Percentiles rank a stretch among this genome's conserved stretches.
Evolutionary conservation across 192 early-diverging fungal species (phyloP).

Genomic region (Chytriomyces sp.): DNA sequence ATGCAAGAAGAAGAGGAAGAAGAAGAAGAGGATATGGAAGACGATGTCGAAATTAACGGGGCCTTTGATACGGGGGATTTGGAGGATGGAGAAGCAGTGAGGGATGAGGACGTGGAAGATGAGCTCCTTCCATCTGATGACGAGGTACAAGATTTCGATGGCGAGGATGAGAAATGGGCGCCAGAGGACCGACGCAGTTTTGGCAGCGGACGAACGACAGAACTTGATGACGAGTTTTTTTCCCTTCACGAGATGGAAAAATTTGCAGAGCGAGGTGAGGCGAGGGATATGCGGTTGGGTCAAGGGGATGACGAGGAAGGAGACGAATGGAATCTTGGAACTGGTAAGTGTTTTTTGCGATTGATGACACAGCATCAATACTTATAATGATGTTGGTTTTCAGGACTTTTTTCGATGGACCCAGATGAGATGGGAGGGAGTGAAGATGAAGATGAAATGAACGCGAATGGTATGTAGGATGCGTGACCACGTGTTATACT

Average conservation of each 20-base stretch:
- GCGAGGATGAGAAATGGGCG: slow-evolving; percentile 35
- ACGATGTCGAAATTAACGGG: slow-evolving; percentile 23
- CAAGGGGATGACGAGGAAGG: slow-evolving; percentile 62
- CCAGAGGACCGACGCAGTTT: slow-evolving; percentile 46
- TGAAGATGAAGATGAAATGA: slow-evolving; percentile 62
- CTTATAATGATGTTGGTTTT: neutral
- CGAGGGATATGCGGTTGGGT: slow-evolving; percentile 61
- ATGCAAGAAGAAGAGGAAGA: slow-evolving; percentile 39
- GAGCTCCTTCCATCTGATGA: slow-evolving; percentile 50
- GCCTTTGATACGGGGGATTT: slow-evolving; percentile 39
- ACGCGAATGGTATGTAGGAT: slow-evolving; percentile 42
- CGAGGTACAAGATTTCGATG: slow-evolving; percentile 34
- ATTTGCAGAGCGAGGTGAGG: slow-evolving; percentile 82
- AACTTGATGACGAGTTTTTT: slow-evolving; percentile 94
- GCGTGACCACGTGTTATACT: neutral
- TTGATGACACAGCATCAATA: neutral
- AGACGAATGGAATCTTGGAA: slow-evolving; percentile 37
- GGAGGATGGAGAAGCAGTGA: slow-evolving; percentile 45
- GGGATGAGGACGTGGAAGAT: slow-evolving; percentile 46
- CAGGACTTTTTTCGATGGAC: slow-evolving; percentile 31
- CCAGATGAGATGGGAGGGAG: slow-evolving; percentile 62
- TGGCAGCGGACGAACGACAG: slow-evolving; percentile 55
- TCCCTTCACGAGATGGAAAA: slow-evolving; percentile 81
- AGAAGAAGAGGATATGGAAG: slow-evolving; percentile 27
- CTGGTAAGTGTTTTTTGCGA: slow-evolving; percentile 1